Percentiles rank a stretch among this genome's conserved stretches.
Conservation (phyloP, 1,284 basidiomycete species). For the Apiotrichum laibachii region DNA sequence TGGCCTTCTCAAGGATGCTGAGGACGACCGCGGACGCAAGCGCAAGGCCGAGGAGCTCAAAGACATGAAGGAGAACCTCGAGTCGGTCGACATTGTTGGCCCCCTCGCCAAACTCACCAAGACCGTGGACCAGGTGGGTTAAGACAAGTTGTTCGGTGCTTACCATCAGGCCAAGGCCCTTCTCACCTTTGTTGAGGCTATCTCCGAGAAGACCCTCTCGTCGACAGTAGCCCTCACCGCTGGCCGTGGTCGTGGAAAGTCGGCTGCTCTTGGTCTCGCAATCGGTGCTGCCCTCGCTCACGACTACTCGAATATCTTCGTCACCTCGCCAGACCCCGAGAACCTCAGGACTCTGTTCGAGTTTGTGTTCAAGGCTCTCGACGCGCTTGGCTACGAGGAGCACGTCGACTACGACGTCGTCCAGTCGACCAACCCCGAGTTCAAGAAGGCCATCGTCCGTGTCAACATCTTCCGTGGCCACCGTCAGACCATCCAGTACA, state of each 20-base stretch:
- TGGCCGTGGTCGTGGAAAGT: constrained; percentile 92
- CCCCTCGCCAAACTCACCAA: constrained; percentile 88
- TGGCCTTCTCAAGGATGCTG: constrained; percentile 47
- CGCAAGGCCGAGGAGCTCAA: constrained; percentile 62
- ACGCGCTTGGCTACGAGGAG: constrained; percentile 92
- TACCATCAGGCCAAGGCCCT: constrained; percentile 66
- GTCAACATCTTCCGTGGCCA: constrained; percentile 93
- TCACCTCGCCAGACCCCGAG: constrained; percentile 95
- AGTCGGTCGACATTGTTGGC: constrained; percentile 82
- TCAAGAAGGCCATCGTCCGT: constrained; percentile 91
- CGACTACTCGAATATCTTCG: constrained; percentile 97
- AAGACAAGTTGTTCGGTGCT: background rate
- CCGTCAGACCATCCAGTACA: constrained; percentile 95
- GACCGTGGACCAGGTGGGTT: constrained; percentile 77
- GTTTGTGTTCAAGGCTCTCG: constrained; percentile 96
- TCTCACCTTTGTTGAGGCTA: constrained; percentile 87
- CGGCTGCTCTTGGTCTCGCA: constrained; percentile 88
- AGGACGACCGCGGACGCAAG: constrained; percentile 46
- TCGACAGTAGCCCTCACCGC: constrained; percentile 95
- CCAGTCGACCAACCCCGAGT: constrained; percentile 89
- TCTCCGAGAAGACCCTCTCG: constrained; percentile 85
- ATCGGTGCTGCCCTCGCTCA: constrained; percentile 91
- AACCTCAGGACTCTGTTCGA: constrained; percentile 98
- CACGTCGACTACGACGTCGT: constrained; percentile 96
- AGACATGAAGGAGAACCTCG: constrained; percentile 74